phyloP scores from a whole-genome alignment of 257 asterid genomes.

The Linaria vulgaris region DNA sequence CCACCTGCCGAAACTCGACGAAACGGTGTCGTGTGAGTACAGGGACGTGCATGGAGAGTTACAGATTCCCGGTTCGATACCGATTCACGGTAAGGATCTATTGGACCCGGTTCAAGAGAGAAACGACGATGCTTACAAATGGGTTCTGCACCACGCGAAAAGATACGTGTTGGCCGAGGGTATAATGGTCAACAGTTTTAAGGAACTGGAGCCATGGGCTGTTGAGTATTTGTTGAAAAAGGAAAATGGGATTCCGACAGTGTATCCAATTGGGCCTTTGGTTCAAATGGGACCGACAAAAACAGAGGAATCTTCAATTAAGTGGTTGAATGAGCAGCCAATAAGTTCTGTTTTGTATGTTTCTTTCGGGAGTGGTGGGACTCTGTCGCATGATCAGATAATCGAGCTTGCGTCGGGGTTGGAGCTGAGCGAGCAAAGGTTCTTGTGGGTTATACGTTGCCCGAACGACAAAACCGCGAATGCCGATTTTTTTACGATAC shows the following conservation, averaged over 20 bases:
- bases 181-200: slow-evolving; percentile 49
- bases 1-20: slow-evolving; percentile 47
- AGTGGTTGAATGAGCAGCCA: slow-evolving; percentile 59
- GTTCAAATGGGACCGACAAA: slow-evolving; percentile 25
- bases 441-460: slow-evolving; percentile 42
- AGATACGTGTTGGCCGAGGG: slow-evolving; percentile 57
- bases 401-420: slow-evolving; percentile 41
- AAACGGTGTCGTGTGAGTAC: slow-evolving; percentile 42
- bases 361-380: slow-evolving; percentile 61
- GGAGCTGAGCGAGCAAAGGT: slow-evolving; percentile 39
- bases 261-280: slow-evolving; percentile 58
- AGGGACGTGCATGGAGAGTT: slow-evolving; percentile 44
- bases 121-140: slow-evolving; percentile 48
- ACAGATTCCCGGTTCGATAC: slow-evolving; percentile 57
- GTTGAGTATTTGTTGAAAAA: slow-evolving; percentile 28
- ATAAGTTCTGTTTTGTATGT: slow-evolving; percentile 43
- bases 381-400: slow-evolving; percentile 37
- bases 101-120: slow-evolving; percentile 53
- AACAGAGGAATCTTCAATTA: slow-evolving; percentile 5
- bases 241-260: slow-evolving; percentile 33
- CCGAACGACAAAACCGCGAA: slow-evolving; percentile 26
- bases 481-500: slow-evolving; percentile 33
- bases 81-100: slow-evolving; percentile 47
- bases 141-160: slow-evolving; percentile 43
- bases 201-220: slow-evolving; percentile 52